These are phyloP conservation scores for Protea cynaroides DNA, from an alignment of 164 flowering plant genomes.

Conservation along the genomic window DNA sequence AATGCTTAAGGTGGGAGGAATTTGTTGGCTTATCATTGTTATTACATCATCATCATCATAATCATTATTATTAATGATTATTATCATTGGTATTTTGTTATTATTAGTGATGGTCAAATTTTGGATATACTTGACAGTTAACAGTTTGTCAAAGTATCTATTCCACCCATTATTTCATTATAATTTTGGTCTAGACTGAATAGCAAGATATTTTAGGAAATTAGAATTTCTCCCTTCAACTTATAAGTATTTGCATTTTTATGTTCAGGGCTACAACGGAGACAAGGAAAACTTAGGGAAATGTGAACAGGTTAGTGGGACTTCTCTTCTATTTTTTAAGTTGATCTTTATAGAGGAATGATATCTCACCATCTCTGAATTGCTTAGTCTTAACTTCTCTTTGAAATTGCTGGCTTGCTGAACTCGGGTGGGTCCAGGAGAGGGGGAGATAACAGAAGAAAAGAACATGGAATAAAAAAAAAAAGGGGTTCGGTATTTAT, in stretches of 20 bases:
- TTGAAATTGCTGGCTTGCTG: no score
- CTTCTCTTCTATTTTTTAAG: not conserved
- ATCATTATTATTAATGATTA: not conserved
- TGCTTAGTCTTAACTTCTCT: no score
- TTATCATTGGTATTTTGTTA: no score
- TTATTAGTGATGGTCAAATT: not conserved
- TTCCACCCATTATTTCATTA: not conserved
- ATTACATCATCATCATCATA: no score
- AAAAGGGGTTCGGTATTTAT: no score
- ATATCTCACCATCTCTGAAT: no score
- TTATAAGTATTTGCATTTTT: conserved; percentile 11
- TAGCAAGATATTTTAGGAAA: not conserved
- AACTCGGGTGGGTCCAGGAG: no score
- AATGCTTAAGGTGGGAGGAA: conserved; percentile 56
- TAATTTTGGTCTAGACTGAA: conserved; percentile 1
- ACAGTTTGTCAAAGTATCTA: not conserved
- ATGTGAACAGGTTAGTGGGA: conserved; percentile 77
- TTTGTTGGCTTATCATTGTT: not conserved
- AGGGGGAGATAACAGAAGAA: no score
- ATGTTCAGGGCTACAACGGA: conserved; percentile 73
- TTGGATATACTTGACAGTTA: not conserved
- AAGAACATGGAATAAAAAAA: no score
- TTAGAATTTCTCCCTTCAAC: conserved; percentile 1
- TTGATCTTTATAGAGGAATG: not conserved
- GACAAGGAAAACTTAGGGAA: conserved; percentile 79